A percentile compares a stretch with the other conserved stretches of the same genome.
Evolutionary conservation across 2,329 filamentous ascomycete genomes (phyloP).

Genomic region (Pyrenochaeta sp.): DNA sequence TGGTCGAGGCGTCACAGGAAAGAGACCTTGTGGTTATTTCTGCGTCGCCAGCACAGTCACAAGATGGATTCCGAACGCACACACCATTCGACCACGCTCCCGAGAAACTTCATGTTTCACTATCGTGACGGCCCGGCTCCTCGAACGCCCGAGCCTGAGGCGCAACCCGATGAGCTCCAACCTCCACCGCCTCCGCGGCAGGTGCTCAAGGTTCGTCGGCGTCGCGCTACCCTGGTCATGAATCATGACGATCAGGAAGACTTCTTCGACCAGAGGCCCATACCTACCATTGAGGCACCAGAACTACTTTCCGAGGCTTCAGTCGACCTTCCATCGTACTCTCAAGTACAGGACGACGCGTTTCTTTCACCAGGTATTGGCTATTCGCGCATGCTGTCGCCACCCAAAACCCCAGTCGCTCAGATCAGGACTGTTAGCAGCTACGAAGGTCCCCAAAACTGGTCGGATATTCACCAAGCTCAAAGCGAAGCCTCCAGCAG

Average conservation of each 20-base stretch:
- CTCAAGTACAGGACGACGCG: conserved; percentile 38
- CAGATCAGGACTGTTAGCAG: conserved; percentile 44
- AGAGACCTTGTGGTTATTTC: conserved; percentile 9
- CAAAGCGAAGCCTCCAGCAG: conserved; percentile 58
- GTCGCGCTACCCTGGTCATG: conserved; percentile 47
- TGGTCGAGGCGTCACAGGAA: conserved; percentile 12
- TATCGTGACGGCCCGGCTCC: conserved; percentile 55
- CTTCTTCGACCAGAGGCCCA: conserved; percentile 41
- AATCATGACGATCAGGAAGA: conserved; percentile 33
- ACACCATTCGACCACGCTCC: conserved; percentile 58
- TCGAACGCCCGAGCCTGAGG: conserved; percentile 55
- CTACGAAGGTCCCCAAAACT: conserved; percentile 38
- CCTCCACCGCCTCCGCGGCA: conserved; percentile 56
- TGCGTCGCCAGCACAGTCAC: conserved; percentile 5
- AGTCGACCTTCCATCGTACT: conserved; percentile 32
- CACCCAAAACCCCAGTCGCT: conserved; percentile 58
- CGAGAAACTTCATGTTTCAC: conserved; percentile 59
- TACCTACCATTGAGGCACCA: conserved; percentile 60
- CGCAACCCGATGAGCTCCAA: conserved; percentile 41
- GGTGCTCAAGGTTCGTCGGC: conserved; percentile 57
- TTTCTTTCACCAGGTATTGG: conserved; percentile 53
- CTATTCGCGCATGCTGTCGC: conserved; percentile 51
- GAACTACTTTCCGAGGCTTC: conserved; percentile 43
- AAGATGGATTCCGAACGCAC: conserved; percentile 54
- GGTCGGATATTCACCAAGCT: conserved; percentile 40